Evolutionary conservation across 805 yeast genomes (phyloP), one percentile per base, ranked within the genome.

Genomic region (Suhomyces pyralidae): DNA sequence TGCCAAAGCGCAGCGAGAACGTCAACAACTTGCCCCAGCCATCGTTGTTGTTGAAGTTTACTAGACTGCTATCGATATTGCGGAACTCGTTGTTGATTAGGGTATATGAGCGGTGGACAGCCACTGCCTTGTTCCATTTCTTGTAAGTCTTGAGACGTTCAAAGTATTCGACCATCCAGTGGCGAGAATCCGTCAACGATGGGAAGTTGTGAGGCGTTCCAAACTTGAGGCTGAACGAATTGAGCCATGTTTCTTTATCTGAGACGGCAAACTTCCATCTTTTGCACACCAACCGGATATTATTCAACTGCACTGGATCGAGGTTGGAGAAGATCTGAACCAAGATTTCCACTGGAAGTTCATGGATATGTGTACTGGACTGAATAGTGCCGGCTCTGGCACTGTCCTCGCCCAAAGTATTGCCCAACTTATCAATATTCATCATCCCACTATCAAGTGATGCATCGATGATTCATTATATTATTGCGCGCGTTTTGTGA

Each of bases 91-190:
- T 60, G 52, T 66, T 67, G 47, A 72, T 53, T 28, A 74, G 54
- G 51, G 63, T 59, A 51, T 70, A 71, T 53, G 59, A 64, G 17
- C 60, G 60, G 32, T 68, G 68, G 5, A 55, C 51, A 0, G 68
- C 65, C 15, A 58, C 62, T 5, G 69, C 70, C 54, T 72, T 75
- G 46, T 66, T 63, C 82, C 83, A 74, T 48, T 61, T 71, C 51
- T 68, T 72, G 32, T 61, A 51, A 5, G 64, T 53, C 7, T 67
- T 58, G 44, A 72, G 65, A 24, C 85, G 62, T 8, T 65, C 62
- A 40, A 78, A 68, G 58, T 79, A 72, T 60, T 81, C 86, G 47
- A 63, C 60, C 50, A 76, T 65, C 82, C 83, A 81, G n/a, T 56
- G 55, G n/a, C 51, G 55, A 3, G 79, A 70, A n/a, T 77, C 65